phyloP scores from a whole-genome alignment of 805 yeast species.

The Candida mattraensis region DNA sequence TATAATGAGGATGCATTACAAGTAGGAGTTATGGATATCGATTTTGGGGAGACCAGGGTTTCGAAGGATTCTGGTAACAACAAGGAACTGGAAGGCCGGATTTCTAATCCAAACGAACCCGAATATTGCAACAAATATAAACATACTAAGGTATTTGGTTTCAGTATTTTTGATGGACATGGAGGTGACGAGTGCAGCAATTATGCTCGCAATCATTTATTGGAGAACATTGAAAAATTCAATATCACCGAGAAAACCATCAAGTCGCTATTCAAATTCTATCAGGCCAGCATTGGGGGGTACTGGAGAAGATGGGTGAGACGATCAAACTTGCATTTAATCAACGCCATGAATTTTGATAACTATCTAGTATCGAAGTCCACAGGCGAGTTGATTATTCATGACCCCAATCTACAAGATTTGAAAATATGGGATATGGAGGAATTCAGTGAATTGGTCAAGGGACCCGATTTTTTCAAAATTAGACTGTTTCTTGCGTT shows the following conservation, averaged over 20 bases:
- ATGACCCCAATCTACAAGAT: constrained; percentile 13
- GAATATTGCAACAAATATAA: constrained; percentile 11
- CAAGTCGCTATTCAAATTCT: constrained; percentile 49
- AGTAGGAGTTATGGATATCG: constrained; percentile 44
- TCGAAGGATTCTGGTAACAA: constrained; percentile 2
- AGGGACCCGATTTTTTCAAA: constrained; percentile 53
- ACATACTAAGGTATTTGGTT: constrained; percentile 52
- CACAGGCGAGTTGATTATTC: constrained; percentile 10
- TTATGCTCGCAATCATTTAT: constrained; percentile 56
- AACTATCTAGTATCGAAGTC: constrained; percentile 5
- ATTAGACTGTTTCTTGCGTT: constrained; percentile 64
- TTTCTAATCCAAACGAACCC: constrained; percentile 18
- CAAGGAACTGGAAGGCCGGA: constrained; percentile 15
- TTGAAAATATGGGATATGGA: constrained; percentile 17
- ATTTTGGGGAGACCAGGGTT: constrained; percentile 16
- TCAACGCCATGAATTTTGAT: constrained; percentile 23
- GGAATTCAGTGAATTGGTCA: constrained; percentile 16
- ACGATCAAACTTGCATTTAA: constrained; percentile 32
- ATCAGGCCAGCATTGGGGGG: constrained; percentile 63
- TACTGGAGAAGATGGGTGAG: constrained; percentile 83
- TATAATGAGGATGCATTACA: constrained; percentile 81
- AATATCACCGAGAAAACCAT: constrained; percentile 35
- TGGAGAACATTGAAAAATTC: constrained; percentile 48
- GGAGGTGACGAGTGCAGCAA: constrained; percentile 80
- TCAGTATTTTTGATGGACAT: constrained; percentile 90